These are phyloP conservation scores for Kwoniella mangroviensis DNA, from an alignment of 768 basidiomycete species.

Conservation along the genomic window DNA sequence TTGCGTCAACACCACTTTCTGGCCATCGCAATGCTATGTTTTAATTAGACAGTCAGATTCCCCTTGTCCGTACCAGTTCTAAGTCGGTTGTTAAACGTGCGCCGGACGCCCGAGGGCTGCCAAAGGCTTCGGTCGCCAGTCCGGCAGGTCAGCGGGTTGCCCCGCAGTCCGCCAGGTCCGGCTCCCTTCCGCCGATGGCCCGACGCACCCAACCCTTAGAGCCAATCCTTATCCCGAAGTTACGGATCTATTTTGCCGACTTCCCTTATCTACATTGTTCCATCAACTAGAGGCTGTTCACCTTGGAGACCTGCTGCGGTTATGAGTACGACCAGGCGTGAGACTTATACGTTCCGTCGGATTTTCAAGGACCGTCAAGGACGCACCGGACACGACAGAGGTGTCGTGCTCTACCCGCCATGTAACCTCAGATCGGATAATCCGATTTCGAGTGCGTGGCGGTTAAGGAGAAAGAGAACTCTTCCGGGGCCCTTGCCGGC, in stretches of 20 bases:
- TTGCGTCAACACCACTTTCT: conserved; percentile 74
- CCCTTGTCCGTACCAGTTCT: conserved; percentile 79
- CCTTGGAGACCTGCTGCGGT: conserved; percentile 77
- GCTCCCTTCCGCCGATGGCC: conserved; percentile 74
- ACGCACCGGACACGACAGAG: conserved; percentile 65
- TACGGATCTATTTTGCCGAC: conserved; percentile 80
- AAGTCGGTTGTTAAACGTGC: conserved; percentile 64
- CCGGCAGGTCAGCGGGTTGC: conserved; percentile 63
- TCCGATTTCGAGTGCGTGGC: too few relatives aligned
- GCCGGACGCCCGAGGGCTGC: conserved; percentile 66
- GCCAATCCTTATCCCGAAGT: conserved; percentile 70
- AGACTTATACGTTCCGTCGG: conserved; percentile 76
- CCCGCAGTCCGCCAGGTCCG: conserved; percentile 73
- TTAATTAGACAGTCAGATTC: conserved; percentile 82
- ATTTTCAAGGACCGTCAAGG: conserved; percentile 69
- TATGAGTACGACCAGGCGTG: conserved; percentile 77
- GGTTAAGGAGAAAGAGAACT: too few relatives aligned
- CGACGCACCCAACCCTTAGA: conserved; percentile 79
- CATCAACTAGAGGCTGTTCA: conserved; percentile 80
- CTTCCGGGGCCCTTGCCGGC: too few relatives aligned
- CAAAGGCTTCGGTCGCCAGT: conserved; percentile 59
- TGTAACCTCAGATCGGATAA: conserved; percentile 59
- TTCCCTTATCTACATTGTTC: conserved; percentile 81
- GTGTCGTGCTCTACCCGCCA: conserved; percentile 73
- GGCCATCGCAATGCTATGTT: conserved; percentile 69